A percentile compares a stretch with the other conserved stretches of the same genome.
phyloP scores from a whole-genome alignment of 1,284 basidiomycete genomes.

The Tilletiaria anomala region DNA sequence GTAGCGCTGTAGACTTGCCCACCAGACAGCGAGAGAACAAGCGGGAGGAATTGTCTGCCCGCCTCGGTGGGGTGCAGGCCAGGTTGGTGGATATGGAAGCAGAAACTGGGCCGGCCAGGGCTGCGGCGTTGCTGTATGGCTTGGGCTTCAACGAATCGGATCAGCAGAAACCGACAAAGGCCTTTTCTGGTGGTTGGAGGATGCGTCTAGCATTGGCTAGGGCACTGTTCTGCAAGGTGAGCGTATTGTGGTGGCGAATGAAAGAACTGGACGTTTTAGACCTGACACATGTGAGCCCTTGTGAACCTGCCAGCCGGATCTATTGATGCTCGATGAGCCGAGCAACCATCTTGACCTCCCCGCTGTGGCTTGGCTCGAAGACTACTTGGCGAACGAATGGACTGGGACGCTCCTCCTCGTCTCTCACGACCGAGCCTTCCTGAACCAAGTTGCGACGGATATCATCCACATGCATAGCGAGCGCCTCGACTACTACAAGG shows the following conservation, averaged over 20 bases:
- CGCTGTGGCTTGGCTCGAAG: slow-evolving; percentile 42
- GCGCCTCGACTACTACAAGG: slow-evolving; percentile 61
- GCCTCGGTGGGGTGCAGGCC: slow-evolving; percentile 82
- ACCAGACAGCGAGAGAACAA: slow-evolving; percentile 37
- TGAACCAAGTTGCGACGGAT: slow-evolving; percentile 94
- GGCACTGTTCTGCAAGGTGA: slow-evolving; percentile 93
- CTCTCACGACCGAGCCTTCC: slow-evolving; percentile 94
- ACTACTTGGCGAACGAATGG: slow-evolving; percentile 70
- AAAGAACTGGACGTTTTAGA: too few relatives aligned
- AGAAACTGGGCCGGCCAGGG: slow-evolving; percentile 83
- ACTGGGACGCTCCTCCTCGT: slow-evolving; percentile 84
- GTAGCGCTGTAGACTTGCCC: slow-evolving; percentile 32
- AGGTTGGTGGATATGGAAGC: slow-evolving; percentile 93
- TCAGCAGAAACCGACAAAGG: slow-evolving; percentile 50
- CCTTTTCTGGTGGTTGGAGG: slow-evolving; percentile 98
- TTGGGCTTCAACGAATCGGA: slow-evolving; percentile 81
- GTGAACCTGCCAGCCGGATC: too few relatives aligned
- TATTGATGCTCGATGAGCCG: slow-evolving; percentile 45
- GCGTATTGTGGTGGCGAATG: too few relatives aligned
- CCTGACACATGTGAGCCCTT: too few relatives aligned
- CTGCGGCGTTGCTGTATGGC: slow-evolving; percentile 75
- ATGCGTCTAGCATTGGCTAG: slow-evolving; percentile 98
- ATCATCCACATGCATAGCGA: slow-evolving; percentile 94
- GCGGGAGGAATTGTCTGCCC: slow-evolving; percentile 62
- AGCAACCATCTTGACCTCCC: slow-evolving; percentile 69